Evolutionary conservation across 23 red algal species (phyloP).

Genomic region (Pyropia yezoensis): DNA sequence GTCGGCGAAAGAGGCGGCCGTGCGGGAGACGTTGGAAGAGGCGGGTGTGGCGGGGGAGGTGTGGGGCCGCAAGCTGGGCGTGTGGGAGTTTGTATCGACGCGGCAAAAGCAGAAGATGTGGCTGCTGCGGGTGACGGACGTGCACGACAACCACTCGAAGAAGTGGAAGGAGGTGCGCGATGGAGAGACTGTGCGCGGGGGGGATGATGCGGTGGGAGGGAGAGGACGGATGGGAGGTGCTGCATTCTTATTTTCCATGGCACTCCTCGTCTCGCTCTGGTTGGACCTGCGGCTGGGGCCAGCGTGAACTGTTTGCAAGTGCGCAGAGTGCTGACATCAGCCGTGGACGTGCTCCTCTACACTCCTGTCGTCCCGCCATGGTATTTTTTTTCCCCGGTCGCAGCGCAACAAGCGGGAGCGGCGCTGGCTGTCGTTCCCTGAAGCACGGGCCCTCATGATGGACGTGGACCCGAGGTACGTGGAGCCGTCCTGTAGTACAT

Average conservation of each 20-base stretch:
- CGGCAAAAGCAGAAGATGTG: constrained; percentile 71
- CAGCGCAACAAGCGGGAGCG: constrained; percentile 49
- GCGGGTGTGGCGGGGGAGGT: constrained; percentile 63
- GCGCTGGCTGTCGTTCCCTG: constrained; percentile 51
- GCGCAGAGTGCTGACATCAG: no score
- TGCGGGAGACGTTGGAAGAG: constrained; percentile 89
- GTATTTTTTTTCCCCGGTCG: no score
- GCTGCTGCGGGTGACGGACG: constrained; percentile 50
- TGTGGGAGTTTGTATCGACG: constrained; percentile 30
- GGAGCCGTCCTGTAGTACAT: background rate
- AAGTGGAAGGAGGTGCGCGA: constrained; percentile 31
- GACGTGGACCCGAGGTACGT: constrained; percentile 7
- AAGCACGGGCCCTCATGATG: constrained; percentile 26
- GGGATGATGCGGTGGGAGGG: background rate
- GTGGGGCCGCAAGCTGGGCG: constrained; percentile 57
- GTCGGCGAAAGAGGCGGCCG: constrained; percentile 50
- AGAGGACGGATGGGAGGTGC: background rate
- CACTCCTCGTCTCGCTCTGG: no score
- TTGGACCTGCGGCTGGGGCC: no score
- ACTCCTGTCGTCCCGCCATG: no score
- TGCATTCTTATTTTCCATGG: no score
- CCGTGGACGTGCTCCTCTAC: no score
- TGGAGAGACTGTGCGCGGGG: background rate
- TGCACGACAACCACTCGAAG: constrained; percentile 14
- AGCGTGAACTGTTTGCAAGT: no score